phyloP scores from a whole-genome alignment of 192 early-diverging fungal genomes.

The Radiomyces spectabilis region DNA sequence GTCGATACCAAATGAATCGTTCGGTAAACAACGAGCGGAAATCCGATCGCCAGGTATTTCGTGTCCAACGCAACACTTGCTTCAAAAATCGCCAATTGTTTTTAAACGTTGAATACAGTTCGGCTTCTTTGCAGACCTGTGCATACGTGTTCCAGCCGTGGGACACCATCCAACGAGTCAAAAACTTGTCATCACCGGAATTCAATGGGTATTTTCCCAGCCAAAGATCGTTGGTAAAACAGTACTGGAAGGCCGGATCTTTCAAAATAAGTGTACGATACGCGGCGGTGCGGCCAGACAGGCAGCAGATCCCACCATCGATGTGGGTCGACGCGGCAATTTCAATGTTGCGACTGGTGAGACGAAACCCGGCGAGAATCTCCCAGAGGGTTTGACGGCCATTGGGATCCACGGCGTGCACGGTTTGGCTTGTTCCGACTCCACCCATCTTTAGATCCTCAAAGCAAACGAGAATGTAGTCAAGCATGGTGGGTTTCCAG shows the following conservation, averaged over 20 bases:
- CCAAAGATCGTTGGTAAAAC: constrained; percentile 69
- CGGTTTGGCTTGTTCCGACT: constrained; percentile 59
- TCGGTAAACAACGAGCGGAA: constrained; percentile 58
- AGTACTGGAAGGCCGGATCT: constrained; percentile 64
- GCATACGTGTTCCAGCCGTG: constrained; percentile 65
- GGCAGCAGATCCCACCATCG: constrained; percentile 66
- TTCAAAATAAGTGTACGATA: constrained; percentile 63
- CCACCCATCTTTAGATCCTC: constrained; percentile 66
- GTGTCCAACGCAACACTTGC: constrained; percentile 65
- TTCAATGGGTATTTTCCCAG: constrained; percentile 65
- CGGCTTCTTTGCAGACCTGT: constrained; percentile 59
- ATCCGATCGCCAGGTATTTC: constrained; percentile 69
- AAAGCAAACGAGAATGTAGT: constrained; percentile 64
- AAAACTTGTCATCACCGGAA: constrained; percentile 68
- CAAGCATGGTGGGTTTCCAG: constrained; percentile 54
- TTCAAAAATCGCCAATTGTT: constrained; percentile 70
- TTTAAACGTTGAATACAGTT: constrained; percentile 65
- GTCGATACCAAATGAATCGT: constrained; percentile 51
- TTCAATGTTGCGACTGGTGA: constrained; percentile 67
- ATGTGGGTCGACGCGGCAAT: constrained; percentile 68
- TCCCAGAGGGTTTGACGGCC: constrained; percentile 62
- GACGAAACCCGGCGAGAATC: constrained; percentile 59
- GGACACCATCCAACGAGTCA: constrained; percentile 67
- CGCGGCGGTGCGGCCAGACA: constrained; percentile 65
- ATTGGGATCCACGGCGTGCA: constrained; percentile 44